phyloP scores from a whole-genome alignment of 192 early-diverging fungal genomes.

The Rhizophagus sp. region DNA sequence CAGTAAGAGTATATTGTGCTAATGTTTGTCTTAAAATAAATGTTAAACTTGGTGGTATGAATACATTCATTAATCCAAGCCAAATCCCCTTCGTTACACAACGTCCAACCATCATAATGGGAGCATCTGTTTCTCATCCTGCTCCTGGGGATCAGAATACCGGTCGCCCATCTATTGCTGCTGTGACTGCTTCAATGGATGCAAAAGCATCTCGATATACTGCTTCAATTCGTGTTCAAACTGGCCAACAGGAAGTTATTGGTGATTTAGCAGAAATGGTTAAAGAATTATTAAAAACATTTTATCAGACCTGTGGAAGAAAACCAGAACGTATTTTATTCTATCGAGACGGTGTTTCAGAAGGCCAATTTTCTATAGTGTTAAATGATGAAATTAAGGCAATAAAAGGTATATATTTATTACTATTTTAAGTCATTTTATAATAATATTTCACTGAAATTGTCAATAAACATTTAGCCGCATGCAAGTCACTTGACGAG shows the following conservation, averaged over 20 bases:
- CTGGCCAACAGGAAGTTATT: neutral
- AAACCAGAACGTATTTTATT: neutral
- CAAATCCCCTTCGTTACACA: constrained; percentile 58
- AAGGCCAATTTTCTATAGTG: neutral
- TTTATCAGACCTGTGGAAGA: neutral
- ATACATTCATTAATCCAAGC: constrained; percentile 59
- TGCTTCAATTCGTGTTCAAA: neutral
- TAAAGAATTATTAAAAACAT: constrained; percentile 42
- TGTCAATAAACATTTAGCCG: neutral
- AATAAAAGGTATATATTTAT: neutral
- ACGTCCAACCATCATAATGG: neutral
- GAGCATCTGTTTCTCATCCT: neutral
- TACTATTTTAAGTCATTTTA: too few relatives aligned
- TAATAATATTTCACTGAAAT: too few relatives aligned
- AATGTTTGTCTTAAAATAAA: constrained; percentile 96
- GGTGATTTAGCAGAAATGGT: neutral
- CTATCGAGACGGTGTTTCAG: neutral
- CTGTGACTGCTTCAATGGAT: neutral
- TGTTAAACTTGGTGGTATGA: constrained; percentile 85
- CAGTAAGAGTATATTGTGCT: constrained; percentile 77
- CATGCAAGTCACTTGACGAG: neutral
- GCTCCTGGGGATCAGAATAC: neutral
- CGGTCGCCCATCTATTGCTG: neutral
- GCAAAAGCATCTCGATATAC: neutral
- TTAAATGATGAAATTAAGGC: neutral